Conservation (phyloP, 768 basidiomycete species). For the Sporobolomyces roseus region DNA sequence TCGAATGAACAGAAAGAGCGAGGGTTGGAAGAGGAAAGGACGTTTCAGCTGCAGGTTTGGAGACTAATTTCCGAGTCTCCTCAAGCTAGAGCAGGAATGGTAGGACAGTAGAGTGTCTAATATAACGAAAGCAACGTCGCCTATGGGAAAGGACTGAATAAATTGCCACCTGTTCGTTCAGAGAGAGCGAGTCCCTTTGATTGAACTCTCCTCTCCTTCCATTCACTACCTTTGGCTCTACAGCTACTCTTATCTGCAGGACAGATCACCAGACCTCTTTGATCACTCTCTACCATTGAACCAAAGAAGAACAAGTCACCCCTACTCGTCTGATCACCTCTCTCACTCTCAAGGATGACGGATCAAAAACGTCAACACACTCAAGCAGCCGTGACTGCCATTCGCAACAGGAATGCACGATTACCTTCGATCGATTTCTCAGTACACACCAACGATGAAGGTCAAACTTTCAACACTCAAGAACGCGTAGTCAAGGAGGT, state of each 20-base stretch:
- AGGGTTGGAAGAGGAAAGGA: no score
- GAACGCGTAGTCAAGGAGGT: conserved; percentile 97
- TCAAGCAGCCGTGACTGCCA: conserved; percentile 46
- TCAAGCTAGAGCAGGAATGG: no score
- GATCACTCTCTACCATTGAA: neutral
- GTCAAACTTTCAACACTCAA: conserved; percentile 81
- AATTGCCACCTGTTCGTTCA: no score
- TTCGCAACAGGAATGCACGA: conserved; percentile 44
- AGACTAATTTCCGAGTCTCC: no score
- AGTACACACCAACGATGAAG: conserved; percentile 62
- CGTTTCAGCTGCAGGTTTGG: no score
- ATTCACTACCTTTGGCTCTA: no score
- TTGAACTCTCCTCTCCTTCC: no score
- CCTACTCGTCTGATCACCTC: neutral
- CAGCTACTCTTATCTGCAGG: conserved; percentile 13
- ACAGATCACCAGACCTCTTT: neutral
- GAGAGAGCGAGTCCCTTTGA: no score
- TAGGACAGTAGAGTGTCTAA: no score
- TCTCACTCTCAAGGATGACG: neutral
- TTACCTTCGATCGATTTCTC: conserved; percentile 42
- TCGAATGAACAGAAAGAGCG: no score
- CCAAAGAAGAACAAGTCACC: neutral
- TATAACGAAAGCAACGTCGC: no score
- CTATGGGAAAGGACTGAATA: no score
- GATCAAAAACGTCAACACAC: conserved; percentile 38